These are phyloP conservation scores for Suillus discolor DNA, from an alignment of 768 basidiomycete species.

Conservation along the genomic window DNA sequence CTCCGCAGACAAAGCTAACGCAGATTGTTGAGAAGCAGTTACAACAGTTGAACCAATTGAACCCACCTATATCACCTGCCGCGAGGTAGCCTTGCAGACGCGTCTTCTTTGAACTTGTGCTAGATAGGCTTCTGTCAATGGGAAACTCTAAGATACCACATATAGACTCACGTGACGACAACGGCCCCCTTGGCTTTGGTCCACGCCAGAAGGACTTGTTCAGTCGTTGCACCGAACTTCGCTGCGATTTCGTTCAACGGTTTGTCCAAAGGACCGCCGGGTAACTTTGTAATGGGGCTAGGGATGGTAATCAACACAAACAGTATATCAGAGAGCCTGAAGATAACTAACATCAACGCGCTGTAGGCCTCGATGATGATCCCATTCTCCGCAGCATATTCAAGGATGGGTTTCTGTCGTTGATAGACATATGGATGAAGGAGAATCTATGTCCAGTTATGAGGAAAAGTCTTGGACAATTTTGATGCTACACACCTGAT, in stretches of 20 bases:
- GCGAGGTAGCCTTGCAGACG: constrained; percentile 69
- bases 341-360: constrained; percentile 8
- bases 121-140: constrained; percentile 23
- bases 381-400: constrained; percentile 55
- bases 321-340: constrained; percentile 44
- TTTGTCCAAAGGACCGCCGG: constrained; percentile 66
- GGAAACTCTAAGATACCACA: not conserved
- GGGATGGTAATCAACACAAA: not conserved
- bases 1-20: constrained; percentile 38
- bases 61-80: constrained; percentile 65
- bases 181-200: constrained; percentile 65
- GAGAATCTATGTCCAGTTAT: constrained; percentile 49
- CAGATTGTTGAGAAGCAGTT: not conserved
- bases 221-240: not conserved
- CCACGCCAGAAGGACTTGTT: not conserved
- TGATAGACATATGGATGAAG: constrained; percentile 73
- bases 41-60: not conserved
- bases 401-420: constrained; percentile 54
- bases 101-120: constrained; percentile 65
- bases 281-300: constrained; percentile 49
- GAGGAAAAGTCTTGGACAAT: constrained; percentile 3
- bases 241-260: constrained; percentile 55
- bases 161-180: constrained; percentile 53
- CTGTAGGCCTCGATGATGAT: constrained; percentile 78
- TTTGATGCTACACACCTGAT: constrained; percentile 49